Conservation (phyloP, 1,284 basidiomycete species). For the Irpex sp. region DNA sequence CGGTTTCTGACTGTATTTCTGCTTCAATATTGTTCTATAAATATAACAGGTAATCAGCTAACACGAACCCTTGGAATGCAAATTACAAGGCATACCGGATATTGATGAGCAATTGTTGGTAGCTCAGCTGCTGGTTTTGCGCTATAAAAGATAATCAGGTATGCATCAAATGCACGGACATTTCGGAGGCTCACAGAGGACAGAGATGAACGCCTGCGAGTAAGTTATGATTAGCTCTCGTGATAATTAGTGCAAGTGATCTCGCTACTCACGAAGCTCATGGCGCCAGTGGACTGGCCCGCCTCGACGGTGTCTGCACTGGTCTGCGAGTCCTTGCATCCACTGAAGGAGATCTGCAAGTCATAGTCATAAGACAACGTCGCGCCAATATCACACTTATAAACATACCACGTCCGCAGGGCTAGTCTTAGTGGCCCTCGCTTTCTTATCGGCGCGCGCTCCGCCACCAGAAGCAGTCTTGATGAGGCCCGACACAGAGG, state of each 20-base stretch:
- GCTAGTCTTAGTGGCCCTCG: slow-evolving; percentile 72
- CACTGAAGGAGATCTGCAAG: slow-evolving; percentile 71
- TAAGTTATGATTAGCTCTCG: slow-evolving; percentile 1
- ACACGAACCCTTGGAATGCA: not conserved
- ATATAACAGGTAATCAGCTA: not conserved
- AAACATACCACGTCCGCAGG: slow-evolving; percentile 62
- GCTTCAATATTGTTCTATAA: slow-evolving; percentile 47
- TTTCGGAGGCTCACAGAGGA: slow-evolving; percentile 42
- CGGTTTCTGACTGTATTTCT: slow-evolving; percentile 85
- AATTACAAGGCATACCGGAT: slow-evolving; percentile 44
- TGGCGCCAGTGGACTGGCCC: slow-evolving; percentile 85
- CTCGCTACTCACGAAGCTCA: slow-evolving; percentile 59
- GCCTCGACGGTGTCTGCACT: slow-evolving; percentile 86
- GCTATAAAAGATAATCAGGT: slow-evolving; percentile 29
- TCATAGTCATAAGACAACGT: slow-evolving; percentile 22
- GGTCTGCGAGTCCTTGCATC: slow-evolving; percentile 92
- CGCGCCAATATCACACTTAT: slow-evolving; percentile 29
- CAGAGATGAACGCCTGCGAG: slow-evolving; percentile 68
- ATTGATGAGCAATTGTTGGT: slow-evolving; percentile 72
- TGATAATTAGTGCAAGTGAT: not conserved
- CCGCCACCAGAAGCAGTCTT: slow-evolving; percentile 37
- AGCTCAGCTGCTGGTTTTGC: slow-evolving; percentile 71
- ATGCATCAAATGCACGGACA: not conserved
- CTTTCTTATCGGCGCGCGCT: slow-evolving; percentile 59
- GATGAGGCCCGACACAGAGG: slow-evolving; percentile 36